phyloP scores from a whole-genome alignment of 2,329 filamentous ascomycete genomes.

The Ophiocordyceps polyrhachis-furcata region DNA sequence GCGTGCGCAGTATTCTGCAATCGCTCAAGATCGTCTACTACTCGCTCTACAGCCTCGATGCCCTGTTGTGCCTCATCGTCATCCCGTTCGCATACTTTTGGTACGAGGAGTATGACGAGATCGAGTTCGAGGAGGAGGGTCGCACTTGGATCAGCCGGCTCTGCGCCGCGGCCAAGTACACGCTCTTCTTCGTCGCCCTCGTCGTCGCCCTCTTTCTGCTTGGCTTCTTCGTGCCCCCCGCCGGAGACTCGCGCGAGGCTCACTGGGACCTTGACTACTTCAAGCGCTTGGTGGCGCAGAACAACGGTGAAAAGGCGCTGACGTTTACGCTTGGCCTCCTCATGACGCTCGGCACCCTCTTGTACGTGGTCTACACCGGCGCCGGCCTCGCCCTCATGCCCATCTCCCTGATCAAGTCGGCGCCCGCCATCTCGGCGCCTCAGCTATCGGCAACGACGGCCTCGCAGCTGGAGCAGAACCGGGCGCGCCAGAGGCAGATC shows the following conservation, averaged over 20 bases:
- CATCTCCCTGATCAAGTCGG: conserved; percentile 78
- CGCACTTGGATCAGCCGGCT: conserved; percentile 55
- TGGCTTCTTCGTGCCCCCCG: conserved; percentile 82
- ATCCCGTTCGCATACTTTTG: conserved; percentile 97
- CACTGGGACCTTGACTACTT: conserved; percentile 82
- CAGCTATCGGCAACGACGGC: conserved; percentile 59
- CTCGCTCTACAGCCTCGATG: conserved; percentile 77
- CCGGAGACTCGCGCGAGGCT: conserved; percentile 43
- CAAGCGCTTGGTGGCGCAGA: conserved; percentile 56
- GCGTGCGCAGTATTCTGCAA: conserved; percentile 57
- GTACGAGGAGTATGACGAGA: conserved; percentile 93
- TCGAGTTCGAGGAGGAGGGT: conserved; percentile 65
- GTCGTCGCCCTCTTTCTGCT: conserved; percentile 72
- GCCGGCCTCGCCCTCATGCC: conserved; percentile 77
- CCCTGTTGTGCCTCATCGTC: conserved; percentile 69
- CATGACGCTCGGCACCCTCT: conserved; percentile 65
- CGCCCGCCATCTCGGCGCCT: conserved; percentile 68
- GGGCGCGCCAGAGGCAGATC: conserved; percentile 79
- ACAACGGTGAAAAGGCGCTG: conserved; percentile 80
- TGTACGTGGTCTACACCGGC: conserved; percentile 80
- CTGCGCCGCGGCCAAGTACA: conserved; percentile 80
- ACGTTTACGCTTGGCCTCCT: conserved; percentile 82
- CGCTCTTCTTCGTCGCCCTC: conserved; percentile 62
- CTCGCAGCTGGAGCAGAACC: conserved; percentile 67
- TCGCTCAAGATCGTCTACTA: conserved; percentile 87